Base-by-base conservation (phyloP, 78 protist genomes). In the Creolimax fragrantissima region DNA sequence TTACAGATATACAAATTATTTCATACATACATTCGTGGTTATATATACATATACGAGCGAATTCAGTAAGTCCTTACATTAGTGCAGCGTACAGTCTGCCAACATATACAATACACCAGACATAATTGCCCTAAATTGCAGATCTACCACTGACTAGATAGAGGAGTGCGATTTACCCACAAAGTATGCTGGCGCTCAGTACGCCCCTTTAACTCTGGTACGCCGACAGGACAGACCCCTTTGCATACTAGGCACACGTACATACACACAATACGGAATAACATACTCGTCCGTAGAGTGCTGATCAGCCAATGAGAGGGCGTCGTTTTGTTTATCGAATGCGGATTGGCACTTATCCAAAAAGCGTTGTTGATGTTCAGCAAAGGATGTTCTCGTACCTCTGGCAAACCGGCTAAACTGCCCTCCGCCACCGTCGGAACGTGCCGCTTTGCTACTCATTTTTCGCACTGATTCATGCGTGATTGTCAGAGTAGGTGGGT, bases 391-490 rank as follows among this genome's bases (percentile, higher is more conserved):
- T 36, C 86, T 36, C 35, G 86, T 83, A 41, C 86, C 7, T 6
- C 86, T 36, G 17, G 86, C 86, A 83, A 83, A 83, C 86, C 86
- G 86, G 6, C 44, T 11, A 5, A 58, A 58, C 39, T 58, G 74
- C 74, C 35, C 86, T 41, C 86, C 86, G 5, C 86, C 86, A 39
- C 86, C 86, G 44, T 5, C 86, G 5, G 7, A 6, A 41, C 5
- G 42, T 5, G 86, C 86, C 35, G 86, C 86, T 35, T 83, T 83
- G 86, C 39, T 58, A 58, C 86, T 83, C 86, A 35, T 83, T 83
- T 83, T 41, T 83, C 86, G 7, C 7, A 83, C 86, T 6, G 86
- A 83, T 6, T 32, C 74, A 58, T 32, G 74, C 39, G 74, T 32
- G 11, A 17, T 11, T 11, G 74, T 11, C 11, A 17, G 74, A 58